These are phyloP conservation scores for Pseudoperonospora humuli DNA, from an alignment of 352 stramenopile species.

Conservation along the genomic window DNA sequence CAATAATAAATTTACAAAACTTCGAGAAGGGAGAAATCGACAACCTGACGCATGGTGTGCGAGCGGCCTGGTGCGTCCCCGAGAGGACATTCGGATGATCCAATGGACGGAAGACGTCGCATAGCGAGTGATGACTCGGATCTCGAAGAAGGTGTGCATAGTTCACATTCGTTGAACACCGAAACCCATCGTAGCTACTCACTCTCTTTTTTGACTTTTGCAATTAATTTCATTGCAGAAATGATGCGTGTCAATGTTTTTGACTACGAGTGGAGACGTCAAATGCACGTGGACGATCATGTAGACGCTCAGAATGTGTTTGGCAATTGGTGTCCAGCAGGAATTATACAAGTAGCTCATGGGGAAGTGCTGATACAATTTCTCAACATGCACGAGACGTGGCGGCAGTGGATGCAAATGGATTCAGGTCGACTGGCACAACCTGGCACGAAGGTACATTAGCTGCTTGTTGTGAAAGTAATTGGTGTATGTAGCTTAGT, in stretches of 20 bases:
- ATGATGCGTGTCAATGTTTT: slow-evolving; percentile 75
- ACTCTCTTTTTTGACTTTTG: slow-evolving; percentile 1
- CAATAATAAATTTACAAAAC: background rate
- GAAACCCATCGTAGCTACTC: slow-evolving; percentile 3
- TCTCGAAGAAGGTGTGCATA: slow-evolving; percentile 56
- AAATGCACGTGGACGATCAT: slow-evolving; percentile 53
- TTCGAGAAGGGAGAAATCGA: slow-evolving; percentile 4
- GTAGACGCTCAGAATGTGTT: slow-evolving; percentile 79
- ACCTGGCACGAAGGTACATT: slow-evolving; percentile 45
- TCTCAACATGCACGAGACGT: slow-evolving; percentile 78
- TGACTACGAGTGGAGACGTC: slow-evolving; percentile 61
- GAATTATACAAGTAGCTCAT: slow-evolving; percentile 46
- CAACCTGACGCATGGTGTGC: slow-evolving; percentile 40
- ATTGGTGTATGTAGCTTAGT: background rate
- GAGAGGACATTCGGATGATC: slow-evolving; percentile 10
- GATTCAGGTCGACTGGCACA: slow-evolving; percentile 59
- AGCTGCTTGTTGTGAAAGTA: background rate
- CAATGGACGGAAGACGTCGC: slow-evolving; percentile 22
- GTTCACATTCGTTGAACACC: background rate
- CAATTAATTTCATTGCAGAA: slow-evolving; percentile 28
- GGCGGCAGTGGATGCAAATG: slow-evolving; percentile 54
- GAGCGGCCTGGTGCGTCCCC: slow-evolving; percentile 22
- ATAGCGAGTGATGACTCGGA: slow-evolving; percentile 56
- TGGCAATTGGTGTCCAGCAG: slow-evolving; percentile 76
- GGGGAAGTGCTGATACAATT: slow-evolving; percentile 62